These are phyloP conservation scores for Pseudocohnilembus persalinus DNA, from an alignment of 169 alveolate species.

Conservation along the genomic window DNA sequence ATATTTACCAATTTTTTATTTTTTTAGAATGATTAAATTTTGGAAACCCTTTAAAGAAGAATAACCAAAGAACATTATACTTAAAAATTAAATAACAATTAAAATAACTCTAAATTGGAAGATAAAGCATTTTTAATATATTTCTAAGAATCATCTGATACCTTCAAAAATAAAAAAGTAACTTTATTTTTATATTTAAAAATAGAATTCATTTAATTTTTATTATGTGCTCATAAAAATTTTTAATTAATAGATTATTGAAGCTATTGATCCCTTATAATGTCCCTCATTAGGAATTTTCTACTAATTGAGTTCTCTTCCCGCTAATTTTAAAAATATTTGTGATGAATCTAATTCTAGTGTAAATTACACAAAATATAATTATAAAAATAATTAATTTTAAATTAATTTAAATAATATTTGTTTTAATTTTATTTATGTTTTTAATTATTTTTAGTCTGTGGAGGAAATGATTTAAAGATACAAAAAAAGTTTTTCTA, in stretches of 20 bases:
- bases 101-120: background rate
- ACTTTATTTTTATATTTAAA: too few relatives aligned
- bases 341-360: background rate
- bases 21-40: constrained; percentile 1
- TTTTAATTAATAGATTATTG: constrained; percentile 12
- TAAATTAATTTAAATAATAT: too few relatives aligned
- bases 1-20: background rate
- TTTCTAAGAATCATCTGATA: constrained; percentile 15
- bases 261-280: constrained; percentile 14
- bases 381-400: too few relatives aligned
- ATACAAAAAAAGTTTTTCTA: background rate
- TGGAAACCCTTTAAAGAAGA: constrained; percentile 10
- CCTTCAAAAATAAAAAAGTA: constrained; percentile 14
- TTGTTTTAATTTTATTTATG: too few relatives aligned
- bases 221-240: too few relatives aligned
- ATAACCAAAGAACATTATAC: constrained; percentile 22
- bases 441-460: background rate
- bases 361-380: too few relatives aligned
- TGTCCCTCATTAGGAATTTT: constrained; percentile 22
- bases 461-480: background rate
- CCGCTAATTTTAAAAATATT: constrained; percentile 1
- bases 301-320: background rate
- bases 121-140: constrained; percentile 10
- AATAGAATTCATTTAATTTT: too few relatives aligned
- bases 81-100: background rate